Evolutionary conservation across 768 basidiomycete species (phyloP), one percentile per base, ranked within the genome.

Genomic region (Podaxis sp.): DNA sequence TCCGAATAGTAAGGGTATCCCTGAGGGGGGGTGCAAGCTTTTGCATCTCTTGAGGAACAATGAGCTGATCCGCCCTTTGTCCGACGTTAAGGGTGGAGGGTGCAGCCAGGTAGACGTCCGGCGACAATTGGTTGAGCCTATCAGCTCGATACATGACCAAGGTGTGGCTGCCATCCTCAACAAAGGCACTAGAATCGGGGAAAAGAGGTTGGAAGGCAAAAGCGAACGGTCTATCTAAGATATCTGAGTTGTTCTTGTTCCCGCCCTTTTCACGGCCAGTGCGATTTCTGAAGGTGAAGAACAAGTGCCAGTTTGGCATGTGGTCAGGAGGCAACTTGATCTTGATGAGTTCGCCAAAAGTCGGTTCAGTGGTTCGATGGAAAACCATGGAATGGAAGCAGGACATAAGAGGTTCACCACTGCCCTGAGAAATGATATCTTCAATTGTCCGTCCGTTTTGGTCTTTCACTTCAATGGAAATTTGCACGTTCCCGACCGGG

Each of bases 351-450:
- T 99, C 96, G 39, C 93, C 93, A 72, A 88, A 99, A 1, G 93
- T 96, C 1, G 96, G 96, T 67, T 90, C 87, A 65, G 87, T 90
- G 71, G 90, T 96, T 39, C 90, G 85, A 65, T 88, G 83, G 75
- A 96, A 96, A 39, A 98, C 92, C 79, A 96, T 88, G 9, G 96
- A 97, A 71, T 93, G 84, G 75, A 92, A 98, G 44, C 89, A 85
- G 2, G 89, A 84, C 66, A 95, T 79, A 3, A 84, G 79, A 1
- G 89, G 87, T 71, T 99, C 96, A 26, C 95, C 93, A 63, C 90
- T 87, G 22, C 96, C 96, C 63, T 89, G 85, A 42, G 87, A 89
- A 52, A 98, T 88, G 8, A 85, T 87, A 44, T 84, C 80, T 55
- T 91, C 89, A 40, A 97, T 76, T 3, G 81, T 72, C 11, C 77